Percentiles rank a stretch among this genome's conserved stretches.
Conservation (phyloP, 768 basidiomycete species). For the Naganishia vishniacii region DNA sequence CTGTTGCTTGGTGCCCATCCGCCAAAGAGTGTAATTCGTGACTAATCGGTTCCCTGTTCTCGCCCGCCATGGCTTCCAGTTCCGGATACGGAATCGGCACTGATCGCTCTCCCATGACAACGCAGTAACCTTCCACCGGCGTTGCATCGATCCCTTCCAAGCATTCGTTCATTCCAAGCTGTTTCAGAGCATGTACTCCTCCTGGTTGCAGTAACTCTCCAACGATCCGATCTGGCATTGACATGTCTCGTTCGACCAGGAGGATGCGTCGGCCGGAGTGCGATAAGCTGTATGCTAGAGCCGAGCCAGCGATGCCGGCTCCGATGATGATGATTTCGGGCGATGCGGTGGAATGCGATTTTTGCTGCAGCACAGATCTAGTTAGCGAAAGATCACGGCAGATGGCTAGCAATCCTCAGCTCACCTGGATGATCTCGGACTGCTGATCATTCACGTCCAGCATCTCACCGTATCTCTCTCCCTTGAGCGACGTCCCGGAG, state of each 20-base stretch:
- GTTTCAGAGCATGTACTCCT: slow-evolving; percentile 67
- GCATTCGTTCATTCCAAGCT: slow-evolving; percentile 69
- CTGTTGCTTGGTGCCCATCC: neutral
- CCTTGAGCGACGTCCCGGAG: slow-evolving; percentile 1
- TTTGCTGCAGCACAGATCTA: neutral
- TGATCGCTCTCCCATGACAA: slow-evolving; percentile 55
- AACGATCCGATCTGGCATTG: slow-evolving; percentile 92
- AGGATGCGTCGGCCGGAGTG: slow-evolving; percentile 67
- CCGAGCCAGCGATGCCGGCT: slow-evolving; percentile 80
- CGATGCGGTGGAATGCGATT: neutral
- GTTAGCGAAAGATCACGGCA: neutral
- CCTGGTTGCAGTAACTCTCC: slow-evolving; percentile 95
- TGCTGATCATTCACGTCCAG: slow-evolving; percentile 3
- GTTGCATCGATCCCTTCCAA: slow-evolving; percentile 85
- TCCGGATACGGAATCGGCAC: slow-evolving; percentile 86
- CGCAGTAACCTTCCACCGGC: slow-evolving; percentile 76
- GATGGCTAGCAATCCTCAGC: neutral
- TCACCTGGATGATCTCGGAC: slow-evolving; percentile 3
- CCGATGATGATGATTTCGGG: slow-evolving; percentile 70
- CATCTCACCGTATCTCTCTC: slow-evolving; percentile 5
- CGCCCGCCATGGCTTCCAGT: slow-evolving; percentile 27
- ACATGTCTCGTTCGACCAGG: slow-evolving; percentile 81
- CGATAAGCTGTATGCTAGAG: slow-evolving; percentile 79
- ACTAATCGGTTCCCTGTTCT: neutral
- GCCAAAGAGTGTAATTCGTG: slow-evolving; percentile 12